Evolutionary conservation across 768 basidiomycete genomes (phyloP).

Genomic region (Podaxis mareebaensis): DNA sequence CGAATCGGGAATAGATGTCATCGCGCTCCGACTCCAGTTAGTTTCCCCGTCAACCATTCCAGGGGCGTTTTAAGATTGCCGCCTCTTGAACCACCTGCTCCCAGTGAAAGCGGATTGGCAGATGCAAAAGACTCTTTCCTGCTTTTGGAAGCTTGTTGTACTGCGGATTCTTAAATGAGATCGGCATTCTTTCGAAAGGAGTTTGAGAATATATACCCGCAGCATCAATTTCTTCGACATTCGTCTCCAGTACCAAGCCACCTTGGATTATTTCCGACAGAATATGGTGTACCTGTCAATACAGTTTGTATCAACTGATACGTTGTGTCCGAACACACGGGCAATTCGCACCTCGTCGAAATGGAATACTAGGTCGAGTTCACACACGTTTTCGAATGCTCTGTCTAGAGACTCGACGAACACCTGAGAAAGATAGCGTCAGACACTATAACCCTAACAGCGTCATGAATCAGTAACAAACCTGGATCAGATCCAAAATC

Average conservation of each 20-base stretch:
- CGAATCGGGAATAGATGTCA: not conserved
- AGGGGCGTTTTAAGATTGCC: slow-evolving; percentile 68
- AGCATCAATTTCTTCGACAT: slow-evolving; percentile 79
- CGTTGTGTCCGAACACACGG: not conserved
- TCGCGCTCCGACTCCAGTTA: slow-evolving; percentile 61
- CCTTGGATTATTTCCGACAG: slow-evolving; percentile 97
- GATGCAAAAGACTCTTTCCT: slow-evolving; percentile 78
- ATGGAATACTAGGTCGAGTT: slow-evolving; percentile 96
- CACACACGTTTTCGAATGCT: slow-evolving; percentile 97
- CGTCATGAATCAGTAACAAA: slow-evolving; percentile 33
- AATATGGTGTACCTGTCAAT: slow-evolving; percentile 83
- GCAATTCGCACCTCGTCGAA: slow-evolving; percentile 82
- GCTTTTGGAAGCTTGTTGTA: slow-evolving; percentile 66
- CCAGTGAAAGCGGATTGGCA: slow-evolving; percentile 81
- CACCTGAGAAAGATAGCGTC: slow-evolving; percentile 53
- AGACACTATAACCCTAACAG: not conserved
- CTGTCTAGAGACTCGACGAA: slow-evolving; percentile 96
- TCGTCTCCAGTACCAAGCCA: slow-evolving; percentile 94
- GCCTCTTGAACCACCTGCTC: slow-evolving; percentile 61
- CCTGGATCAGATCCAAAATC: slow-evolving; percentile 95
- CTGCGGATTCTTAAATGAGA: slow-evolving; percentile 36
- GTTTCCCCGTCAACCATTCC: slow-evolving; percentile 76
- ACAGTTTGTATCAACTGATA: not conserved
- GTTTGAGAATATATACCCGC: slow-evolving; percentile 49
- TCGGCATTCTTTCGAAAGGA: slow-evolving; percentile 16